Conservation (phyloP, 2,329 filamentous ascomycete genomes). For the Hysterium pulicare region DNA sequence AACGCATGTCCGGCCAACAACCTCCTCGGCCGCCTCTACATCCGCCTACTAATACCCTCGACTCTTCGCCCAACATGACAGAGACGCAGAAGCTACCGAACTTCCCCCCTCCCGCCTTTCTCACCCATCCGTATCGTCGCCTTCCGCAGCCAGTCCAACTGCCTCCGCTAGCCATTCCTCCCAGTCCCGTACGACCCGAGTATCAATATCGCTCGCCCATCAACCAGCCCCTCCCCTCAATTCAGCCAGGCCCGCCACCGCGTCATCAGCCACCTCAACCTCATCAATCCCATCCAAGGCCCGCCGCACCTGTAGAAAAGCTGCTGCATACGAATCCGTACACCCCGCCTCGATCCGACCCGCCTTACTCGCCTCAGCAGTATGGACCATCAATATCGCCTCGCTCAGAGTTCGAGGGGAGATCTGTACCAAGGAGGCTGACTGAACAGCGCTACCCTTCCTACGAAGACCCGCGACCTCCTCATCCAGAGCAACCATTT, state of each 20-base stretch:
- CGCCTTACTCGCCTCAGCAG: conserved; percentile 38
- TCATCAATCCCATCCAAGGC: conserved; percentile 19
- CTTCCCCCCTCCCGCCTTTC: conserved; percentile 40
- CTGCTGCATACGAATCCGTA: conserved; percentile 35
- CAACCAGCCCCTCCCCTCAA: conserved; percentile 33
- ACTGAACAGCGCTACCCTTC: conserved; percentile 31
- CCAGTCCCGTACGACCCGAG: conserved; percentile 35
- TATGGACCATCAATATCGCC: conserved; percentile 37
- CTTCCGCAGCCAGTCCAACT: conserved; percentile 40
- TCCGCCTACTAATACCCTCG: conserved; percentile 35
- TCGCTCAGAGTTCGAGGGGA: conserved; percentile 31
- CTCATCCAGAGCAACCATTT: conserved; percentile 32
- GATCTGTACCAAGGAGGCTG: conserved; percentile 21
- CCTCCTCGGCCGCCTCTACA: conserved; percentile 40
- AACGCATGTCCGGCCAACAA: conserved; percentile 44
- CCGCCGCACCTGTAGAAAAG: conserved; percentile 35
- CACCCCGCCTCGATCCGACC: conserved; percentile 39
- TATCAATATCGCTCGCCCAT: conserved; percentile 39
- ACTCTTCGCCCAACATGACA: conserved; percentile 41
- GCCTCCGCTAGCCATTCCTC: conserved; percentile 38
- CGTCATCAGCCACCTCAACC: conserved; percentile 17
- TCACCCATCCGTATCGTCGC: conserved; percentile 38
- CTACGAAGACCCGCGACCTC: conserved; percentile 30
- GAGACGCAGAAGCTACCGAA: conserved; percentile 43
- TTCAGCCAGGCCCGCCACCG: conserved; percentile 27